These are phyloP conservation scores for Tilletia caries DNA, from an alignment of 1,284 basidiomycete genomes.

Conservation along the genomic window DNA sequence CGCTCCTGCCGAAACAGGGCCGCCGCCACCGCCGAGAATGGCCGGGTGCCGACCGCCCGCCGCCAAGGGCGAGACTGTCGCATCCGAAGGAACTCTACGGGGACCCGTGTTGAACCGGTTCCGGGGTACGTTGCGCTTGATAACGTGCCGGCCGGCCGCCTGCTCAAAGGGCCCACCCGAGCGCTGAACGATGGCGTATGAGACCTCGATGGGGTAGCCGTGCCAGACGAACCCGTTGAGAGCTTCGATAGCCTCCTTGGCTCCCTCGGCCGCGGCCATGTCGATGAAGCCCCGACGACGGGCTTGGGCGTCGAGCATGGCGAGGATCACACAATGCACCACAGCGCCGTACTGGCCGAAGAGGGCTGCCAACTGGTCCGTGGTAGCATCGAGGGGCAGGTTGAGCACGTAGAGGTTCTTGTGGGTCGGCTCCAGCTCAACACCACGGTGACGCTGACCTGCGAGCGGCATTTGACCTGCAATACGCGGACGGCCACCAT, in stretches of 20 bases:
- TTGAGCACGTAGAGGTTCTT: conserved; percentile 52
- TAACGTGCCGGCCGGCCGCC: conserved; percentile 21
- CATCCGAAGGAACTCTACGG: conserved; percentile 23
- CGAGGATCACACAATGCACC: conserved; percentile 50
- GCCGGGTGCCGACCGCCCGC: neutral
- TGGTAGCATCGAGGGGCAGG: conserved; percentile 47
- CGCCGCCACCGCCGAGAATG: neutral
- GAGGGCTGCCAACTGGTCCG: conserved; percentile 38
- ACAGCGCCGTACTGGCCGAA: conserved; percentile 42
- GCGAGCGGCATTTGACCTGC: neutral
- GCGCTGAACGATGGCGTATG: conserved; percentile 51
- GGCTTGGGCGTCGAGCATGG: conserved; percentile 50
- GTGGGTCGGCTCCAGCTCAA: conserved; percentile 17
- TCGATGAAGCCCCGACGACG: conserved; percentile 51
- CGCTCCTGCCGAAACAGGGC: neutral
- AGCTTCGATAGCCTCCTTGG: conserved; percentile 36
- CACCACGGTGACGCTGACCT: conserved; percentile 10
- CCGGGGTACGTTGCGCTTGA: conserved; percentile 33
- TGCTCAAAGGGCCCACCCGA: conserved; percentile 41
- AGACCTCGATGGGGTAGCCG: conserved; percentile 51
- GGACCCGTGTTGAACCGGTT: conserved; percentile 34
- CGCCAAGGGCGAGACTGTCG: neutral
- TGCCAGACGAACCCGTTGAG: conserved; percentile 46
- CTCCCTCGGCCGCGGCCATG: conserved; percentile 41
- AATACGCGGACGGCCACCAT: neutral